Evolutionary conservation across 352 stramenopile species (phyloP).

Genomic region (Phytopythium boreale): DNA sequence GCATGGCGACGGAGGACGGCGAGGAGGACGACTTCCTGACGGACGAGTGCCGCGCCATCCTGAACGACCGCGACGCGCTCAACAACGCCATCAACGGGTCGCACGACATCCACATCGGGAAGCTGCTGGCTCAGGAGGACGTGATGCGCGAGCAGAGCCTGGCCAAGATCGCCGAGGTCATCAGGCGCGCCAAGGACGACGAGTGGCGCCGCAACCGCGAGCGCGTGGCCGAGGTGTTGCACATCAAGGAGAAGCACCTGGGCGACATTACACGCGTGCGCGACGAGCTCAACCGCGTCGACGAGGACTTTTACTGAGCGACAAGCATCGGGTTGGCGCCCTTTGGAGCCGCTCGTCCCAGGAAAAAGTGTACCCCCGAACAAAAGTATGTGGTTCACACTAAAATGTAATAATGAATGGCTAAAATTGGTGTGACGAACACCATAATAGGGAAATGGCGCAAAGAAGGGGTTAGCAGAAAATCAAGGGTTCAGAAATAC

Average conservation of each 20-base stretch:
- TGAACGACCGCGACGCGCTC: conserved; percentile 79
- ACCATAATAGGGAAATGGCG: too few relatives aligned
- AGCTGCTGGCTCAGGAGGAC: conserved; percentile 84
- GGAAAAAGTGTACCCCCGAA: too few relatives aligned
- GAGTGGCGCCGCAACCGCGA: conserved; percentile 76
- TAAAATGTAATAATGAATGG: background rate
- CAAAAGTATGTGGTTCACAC: too few relatives aligned
- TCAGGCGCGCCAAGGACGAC: conserved; percentile 56
- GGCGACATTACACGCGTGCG: conserved; percentile 55
- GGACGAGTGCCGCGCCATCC: conserved; percentile 74
- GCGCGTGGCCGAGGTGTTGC: conserved; percentile 68
- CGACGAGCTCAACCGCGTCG: conserved; percentile 72
- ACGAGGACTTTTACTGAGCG: conserved; percentile 73
- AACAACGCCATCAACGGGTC: conserved; percentile 89
- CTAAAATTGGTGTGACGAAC: too few relatives aligned
- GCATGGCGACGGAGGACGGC: conserved; percentile 71
- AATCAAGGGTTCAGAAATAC: background rate
- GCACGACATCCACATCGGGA: conserved; percentile 91
- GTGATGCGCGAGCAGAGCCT: conserved; percentile 78
- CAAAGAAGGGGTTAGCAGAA: background rate
- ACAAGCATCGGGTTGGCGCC: background rate
- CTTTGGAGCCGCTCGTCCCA: too few relatives aligned
- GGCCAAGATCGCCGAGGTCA: conserved; percentile 60
- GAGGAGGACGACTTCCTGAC: conserved; percentile 79
- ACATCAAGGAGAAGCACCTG: conserved; percentile 72